These are phyloP conservation scores for Ceratobasidium theobromae DNA, from an alignment of 1,284 basidiomycete genomes.

Conservation along the genomic window DNA sequence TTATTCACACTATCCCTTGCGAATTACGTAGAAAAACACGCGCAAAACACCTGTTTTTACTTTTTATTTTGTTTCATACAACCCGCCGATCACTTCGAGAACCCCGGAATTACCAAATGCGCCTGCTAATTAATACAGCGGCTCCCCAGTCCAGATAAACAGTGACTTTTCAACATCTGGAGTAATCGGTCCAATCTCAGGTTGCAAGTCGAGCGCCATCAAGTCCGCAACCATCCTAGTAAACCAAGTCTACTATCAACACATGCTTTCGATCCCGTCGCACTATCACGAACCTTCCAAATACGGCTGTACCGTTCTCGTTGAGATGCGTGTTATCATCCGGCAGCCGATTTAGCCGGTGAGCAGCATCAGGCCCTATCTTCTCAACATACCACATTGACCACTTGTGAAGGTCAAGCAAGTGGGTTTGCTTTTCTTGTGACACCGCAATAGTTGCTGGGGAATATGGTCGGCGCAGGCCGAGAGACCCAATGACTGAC, in stretches of 20 bases:
- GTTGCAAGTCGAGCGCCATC: conserved; percentile 36
- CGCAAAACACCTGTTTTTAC: not conserved
- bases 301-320: conserved; percentile 38
- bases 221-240: conserved; percentile 49
- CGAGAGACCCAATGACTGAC: not conserved
- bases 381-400: conserved; percentile 49
- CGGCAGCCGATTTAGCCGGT: conserved; percentile 47
- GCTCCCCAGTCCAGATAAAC: not conserved
- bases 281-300: conserved; percentile 25
- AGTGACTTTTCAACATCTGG: not conserved
- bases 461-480: not conserved
- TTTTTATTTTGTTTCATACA: not conserved
- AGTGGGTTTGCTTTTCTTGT: conserved; percentile 45
- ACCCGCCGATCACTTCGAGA: not conserved
- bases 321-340: conserved; percentile 47
- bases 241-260: not conserved
- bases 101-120: not conserved
- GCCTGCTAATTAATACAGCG: not conserved
- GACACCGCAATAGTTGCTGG: conserved; percentile 47
- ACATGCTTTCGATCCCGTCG: too few species aligned
- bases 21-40: conserved; percentile 1
- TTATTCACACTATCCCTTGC: not conserved
- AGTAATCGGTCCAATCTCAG: conserved; percentile 1
- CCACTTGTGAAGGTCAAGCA: conserved; percentile 48
- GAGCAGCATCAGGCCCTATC: conserved; percentile 49